Percentiles rank a stretch among this genome's conserved stretches.
Conservation (phyloP, 1,284 basidiomycete genomes). For the Apiotrichum gamsii region DNA sequence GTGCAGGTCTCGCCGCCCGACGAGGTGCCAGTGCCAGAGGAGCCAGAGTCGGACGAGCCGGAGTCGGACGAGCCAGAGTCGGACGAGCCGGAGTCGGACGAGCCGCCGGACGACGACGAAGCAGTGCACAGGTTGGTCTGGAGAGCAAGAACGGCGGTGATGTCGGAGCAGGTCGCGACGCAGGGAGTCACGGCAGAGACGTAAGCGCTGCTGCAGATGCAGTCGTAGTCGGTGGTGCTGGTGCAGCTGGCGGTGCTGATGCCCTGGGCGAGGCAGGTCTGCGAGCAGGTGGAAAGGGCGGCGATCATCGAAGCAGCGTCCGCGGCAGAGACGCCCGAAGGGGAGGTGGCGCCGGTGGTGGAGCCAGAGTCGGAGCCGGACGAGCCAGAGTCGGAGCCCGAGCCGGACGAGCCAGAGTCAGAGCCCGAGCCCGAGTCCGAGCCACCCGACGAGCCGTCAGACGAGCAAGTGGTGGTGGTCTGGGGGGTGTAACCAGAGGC, state of each 20-base stretch:
- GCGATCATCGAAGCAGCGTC: no score
- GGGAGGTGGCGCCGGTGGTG: no score
- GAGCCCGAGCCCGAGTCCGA: not conserved
- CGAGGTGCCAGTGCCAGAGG: not conserved
- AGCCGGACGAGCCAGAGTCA: no score
- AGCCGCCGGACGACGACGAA: not conserved
- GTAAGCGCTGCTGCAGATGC: slow-evolving; percentile 3
- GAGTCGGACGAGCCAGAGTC: not conserved
- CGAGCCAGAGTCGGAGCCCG: not conserved
- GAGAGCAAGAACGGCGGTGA: slow-evolving; percentile 1
- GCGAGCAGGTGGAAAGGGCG: not conserved
- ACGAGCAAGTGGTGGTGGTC: not conserved
- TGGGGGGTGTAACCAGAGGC: not conserved
- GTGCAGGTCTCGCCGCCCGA: not conserved
- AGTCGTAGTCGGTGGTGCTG: not conserved
- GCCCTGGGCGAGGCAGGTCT: not conserved
- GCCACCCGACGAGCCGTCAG: not conserved
- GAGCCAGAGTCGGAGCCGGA: no score
- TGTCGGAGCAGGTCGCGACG: not conserved
- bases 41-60: no score
- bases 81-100: not conserved
- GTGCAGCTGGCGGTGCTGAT: not conserved
- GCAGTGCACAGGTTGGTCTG: not conserved
- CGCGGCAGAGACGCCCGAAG: no score
- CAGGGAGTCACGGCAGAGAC: not conserved